A percentile compares a stretch with the other conserved stretches of the same genome.
These are phyloP conservation scores for Naganishia friedmannii DNA, from an alignment of 768 basidiomycete genomes.

Conservation along the genomic window DNA sequence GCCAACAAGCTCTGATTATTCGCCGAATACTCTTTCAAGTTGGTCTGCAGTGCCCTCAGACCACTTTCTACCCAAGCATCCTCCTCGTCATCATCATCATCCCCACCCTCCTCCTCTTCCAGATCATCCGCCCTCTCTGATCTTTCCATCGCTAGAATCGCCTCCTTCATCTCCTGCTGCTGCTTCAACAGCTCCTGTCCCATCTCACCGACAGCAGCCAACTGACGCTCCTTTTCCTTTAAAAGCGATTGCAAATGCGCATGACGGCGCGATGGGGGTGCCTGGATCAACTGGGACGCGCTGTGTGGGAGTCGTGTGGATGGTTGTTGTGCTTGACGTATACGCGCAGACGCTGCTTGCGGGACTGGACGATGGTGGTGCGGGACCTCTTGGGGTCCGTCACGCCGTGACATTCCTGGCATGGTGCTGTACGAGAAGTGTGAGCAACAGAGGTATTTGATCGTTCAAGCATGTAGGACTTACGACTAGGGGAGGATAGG, in stretches of 20 bases:
- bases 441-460: background rate
- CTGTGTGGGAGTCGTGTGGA: slow-evolving; percentile 8
- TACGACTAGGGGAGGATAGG: background rate
- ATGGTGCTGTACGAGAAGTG: background rate
- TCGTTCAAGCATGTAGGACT: background rate
- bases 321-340: slow-evolving; percentile 7
- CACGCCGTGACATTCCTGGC: slow-evolving; percentile 3
- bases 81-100: slow-evolving; percentile 8
- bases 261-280: slow-evolving; percentile 12
- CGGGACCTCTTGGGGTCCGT: slow-evolving; percentile 6
- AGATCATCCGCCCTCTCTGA: slow-evolving; percentile 64
- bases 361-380: slow-evolving; percentile 9
- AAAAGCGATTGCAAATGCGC: slow-evolving; percentile 61
- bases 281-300: slow-evolving; percentile 19
- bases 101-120: slow-evolving; percentile 60
- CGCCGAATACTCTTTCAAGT: slow-evolving; percentile 20
- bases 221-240: slow-evolving; percentile 85
- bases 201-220: slow-evolving; percentile 83
- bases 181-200: slow-evolving; percentile 91
- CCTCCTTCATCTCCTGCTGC: slow-evolving; percentile 56
- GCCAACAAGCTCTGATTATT: slow-evolving; percentile 20
- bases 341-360: slow-evolving; percentile 8
- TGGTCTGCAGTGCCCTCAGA: slow-evolving; percentile 35
- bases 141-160: slow-evolving; percentile 86
- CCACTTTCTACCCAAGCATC: slow-evolving; percentile 61